Conservation (phyloP, 2,329 filamentous ascomycete species). For the Neoscytalidium dimidiatum region DNA sequence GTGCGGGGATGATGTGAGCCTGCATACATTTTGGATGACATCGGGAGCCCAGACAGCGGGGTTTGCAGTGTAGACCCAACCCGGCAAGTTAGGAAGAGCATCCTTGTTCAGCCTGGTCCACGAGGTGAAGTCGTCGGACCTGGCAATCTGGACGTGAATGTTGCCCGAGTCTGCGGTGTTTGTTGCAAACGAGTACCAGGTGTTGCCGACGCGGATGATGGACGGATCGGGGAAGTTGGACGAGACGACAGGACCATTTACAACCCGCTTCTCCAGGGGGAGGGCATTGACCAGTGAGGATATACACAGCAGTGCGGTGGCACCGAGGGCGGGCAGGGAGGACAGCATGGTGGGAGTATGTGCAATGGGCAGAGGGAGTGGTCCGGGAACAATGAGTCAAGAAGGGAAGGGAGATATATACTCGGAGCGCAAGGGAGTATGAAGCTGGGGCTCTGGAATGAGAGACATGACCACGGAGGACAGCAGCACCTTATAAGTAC, state of each 20-base stretch:
- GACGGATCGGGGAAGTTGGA: slow-evolving; percentile 43
- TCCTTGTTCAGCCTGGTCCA: slow-evolving; percentile 34
- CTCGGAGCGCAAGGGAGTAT: background rate
- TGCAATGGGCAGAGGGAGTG: background rate
- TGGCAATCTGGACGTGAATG: slow-evolving; percentile 40
- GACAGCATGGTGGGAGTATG: background rate
- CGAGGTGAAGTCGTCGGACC: slow-evolving; percentile 35
- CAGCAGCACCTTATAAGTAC: slow-evolving; percentile 9
- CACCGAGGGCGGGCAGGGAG: background rate
- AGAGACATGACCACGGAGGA: background rate
- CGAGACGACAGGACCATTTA: slow-evolving; percentile 6
- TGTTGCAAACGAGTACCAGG: slow-evolving; percentile 43
- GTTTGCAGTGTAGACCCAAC: slow-evolving; percentile 28
- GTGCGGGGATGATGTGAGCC: background rate
- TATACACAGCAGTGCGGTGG: slow-evolving; percentile 12
- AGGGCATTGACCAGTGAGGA: slow-evolving; percentile 4
- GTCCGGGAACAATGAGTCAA: background rate
- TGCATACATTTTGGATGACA: slow-evolving; percentile 27
- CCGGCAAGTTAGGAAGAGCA: slow-evolving; percentile 31
- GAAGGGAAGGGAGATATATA: slow-evolving; percentile 6
- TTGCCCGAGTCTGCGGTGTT: slow-evolving; percentile 20
- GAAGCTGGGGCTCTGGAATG: background rate
- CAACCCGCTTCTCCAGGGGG: slow-evolving; percentile 15
- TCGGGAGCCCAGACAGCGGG: slow-evolving; percentile 38
- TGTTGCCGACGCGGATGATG: slow-evolving; percentile 32